Evolutionary conservation across 2,329 filamentous ascomycete species (phyloP).

Genomic region (Parafenestella ontariensis): DNA sequence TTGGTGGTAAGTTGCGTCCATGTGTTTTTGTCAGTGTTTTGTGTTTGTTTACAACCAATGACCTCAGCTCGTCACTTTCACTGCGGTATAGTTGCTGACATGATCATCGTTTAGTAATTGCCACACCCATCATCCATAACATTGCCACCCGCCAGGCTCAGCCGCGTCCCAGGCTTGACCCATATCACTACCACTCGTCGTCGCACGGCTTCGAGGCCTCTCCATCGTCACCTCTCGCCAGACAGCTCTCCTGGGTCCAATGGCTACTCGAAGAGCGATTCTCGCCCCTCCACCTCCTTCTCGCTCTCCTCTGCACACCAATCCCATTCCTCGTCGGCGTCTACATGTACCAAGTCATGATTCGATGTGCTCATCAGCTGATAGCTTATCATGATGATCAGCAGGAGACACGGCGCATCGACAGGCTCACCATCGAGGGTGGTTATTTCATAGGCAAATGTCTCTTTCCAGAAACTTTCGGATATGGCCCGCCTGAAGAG

Average conservation of each 20-base stretch:
- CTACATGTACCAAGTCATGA: not conserved
- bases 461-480: slow-evolving; percentile 4
- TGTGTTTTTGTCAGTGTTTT: not conserved
- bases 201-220: not conserved
- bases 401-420: slow-evolving; percentile 2
- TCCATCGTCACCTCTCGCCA: not conserved
- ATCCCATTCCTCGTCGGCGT: not conserved
- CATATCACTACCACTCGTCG: not conserved
- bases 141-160: not conserved
- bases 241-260: not conserved
- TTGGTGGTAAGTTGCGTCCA: slow-evolving; percentile 6
- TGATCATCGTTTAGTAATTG: not conserved
- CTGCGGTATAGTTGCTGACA: not conserved
- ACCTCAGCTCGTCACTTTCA: not conserved
- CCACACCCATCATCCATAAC: slow-evolving; percentile 5
- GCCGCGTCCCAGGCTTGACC: not conserved
- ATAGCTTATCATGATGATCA: slow-evolving; percentile 1
- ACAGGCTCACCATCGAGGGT: not conserved
- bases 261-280: not conserved
- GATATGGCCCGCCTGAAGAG: not conserved
- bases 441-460: slow-evolving; percentile 1
- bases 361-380: not conserved
- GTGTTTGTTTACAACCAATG: slow-evolving; percentile 1
- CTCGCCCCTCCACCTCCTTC: slow-evolving; percentile 1
- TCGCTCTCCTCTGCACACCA: not conserved